Percentiles rank a stretch among this genome's conserved stretches.
phyloP scores from a whole-genome alignment of 2,329 filamentous ascomycete species.

The Fusarium sp. region DNA sequence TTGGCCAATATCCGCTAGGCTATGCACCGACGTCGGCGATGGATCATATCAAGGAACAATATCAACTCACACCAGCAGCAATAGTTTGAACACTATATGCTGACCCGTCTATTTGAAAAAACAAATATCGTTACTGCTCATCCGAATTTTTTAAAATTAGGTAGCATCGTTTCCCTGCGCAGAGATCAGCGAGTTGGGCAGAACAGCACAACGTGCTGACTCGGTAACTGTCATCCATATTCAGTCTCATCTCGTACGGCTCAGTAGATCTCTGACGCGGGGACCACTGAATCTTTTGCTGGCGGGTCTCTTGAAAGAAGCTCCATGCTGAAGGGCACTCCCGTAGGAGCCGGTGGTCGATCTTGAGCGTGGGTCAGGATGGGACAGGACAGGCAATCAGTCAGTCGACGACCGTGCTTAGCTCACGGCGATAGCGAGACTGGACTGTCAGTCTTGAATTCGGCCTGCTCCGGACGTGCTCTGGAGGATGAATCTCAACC shows the following conservation, averaged over 20 bases:
- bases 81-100: neutral
- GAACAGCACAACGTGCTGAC: neutral
- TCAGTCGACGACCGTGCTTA: slow-evolving; percentile 16
- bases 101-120: neutral
- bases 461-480: neutral
- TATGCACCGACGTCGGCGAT: neutral
- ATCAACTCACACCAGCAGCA: neutral
- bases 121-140: neutral
- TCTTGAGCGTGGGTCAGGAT: slow-evolving; percentile 24
- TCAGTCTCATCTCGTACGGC: neutral
- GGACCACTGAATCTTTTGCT: slow-evolving; percentile 10
- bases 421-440: slow-evolving; percentile 11
- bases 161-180: neutral
- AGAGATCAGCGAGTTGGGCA: neutral
- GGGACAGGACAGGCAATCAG: neutral
- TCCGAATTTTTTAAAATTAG: neutral
- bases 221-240: neutral
- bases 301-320: slow-evolving; percentile 18
- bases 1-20: neutral
- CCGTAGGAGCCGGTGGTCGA: slow-evolving; percentile 25
- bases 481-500: neutral
- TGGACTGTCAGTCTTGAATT: neutral
- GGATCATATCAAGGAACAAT: neutral
- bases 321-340: slow-evolving; percentile 25
- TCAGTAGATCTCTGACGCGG: slow-evolving; percentile 7